phyloP scores from a whole-genome alignment of 257 asterid species.

The Solanum ahanhuiri region DNA sequence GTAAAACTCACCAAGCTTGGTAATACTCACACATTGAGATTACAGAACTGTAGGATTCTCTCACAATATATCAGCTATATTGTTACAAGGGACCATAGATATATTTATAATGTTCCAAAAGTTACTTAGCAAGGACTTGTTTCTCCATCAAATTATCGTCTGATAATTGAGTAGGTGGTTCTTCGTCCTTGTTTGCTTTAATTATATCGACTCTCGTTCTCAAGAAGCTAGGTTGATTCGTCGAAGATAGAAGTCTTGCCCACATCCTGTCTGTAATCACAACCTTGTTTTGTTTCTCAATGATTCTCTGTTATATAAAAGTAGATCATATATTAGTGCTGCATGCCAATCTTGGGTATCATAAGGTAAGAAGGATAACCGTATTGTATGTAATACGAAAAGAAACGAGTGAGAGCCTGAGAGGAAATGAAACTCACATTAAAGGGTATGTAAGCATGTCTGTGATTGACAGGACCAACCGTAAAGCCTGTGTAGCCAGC shows the following conservation, averaged over 20 bases:
- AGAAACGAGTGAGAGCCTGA: too few relatives aligned
- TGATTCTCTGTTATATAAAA: conserved; percentile 35
- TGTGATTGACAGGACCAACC: conserved; percentile 61
- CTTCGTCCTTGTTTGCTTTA: conserved; percentile 19
- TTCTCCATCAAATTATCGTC: background rate
- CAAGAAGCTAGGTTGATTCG: conserved; percentile 91
- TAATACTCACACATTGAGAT: background rate
- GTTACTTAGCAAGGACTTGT: background rate
- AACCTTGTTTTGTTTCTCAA: conserved; percentile 58
- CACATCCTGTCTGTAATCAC: conserved; percentile 98
- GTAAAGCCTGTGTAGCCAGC: conserved; percentile 91
- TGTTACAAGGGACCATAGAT: background rate
- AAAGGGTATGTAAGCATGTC: conserved; percentile 74
- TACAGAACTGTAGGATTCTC: background rate
- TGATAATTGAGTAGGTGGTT: conserved; percentile 12
- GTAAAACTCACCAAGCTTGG: background rate
- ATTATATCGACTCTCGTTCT: conserved; percentile 7
- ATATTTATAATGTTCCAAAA: background rate
- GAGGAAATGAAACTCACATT: conserved; percentile 35
- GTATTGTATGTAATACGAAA: background rate
- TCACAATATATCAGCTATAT: background rate
- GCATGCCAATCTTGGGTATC: background rate
- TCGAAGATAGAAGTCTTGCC: conserved; percentile 87
- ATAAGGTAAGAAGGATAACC: background rate
- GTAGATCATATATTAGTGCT: background rate